Evolutionary conservation across 2,329 filamentous ascomycete genomes (phyloP).

Genomic region (Orbilia quercus): DNA sequence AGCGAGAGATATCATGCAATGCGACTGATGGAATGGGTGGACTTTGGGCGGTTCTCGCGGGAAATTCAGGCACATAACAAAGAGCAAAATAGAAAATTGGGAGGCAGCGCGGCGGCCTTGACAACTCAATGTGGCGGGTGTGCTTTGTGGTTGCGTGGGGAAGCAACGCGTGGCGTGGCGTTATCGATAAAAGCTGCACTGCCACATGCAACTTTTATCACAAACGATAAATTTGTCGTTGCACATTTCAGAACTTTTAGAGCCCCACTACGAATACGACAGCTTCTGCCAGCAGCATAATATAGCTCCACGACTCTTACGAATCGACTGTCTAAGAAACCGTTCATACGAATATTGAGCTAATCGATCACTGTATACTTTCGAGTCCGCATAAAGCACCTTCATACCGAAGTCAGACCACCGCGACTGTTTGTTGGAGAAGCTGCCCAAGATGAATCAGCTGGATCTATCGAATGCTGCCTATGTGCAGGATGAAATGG

Average conservation of each 20-base stretch:
- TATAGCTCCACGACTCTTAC: conserved; percentile 18
- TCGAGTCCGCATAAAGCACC: neutral
- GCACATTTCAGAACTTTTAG: conserved; percentile 36
- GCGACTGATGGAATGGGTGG: conserved; percentile 1
- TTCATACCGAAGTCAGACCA: conserved; percentile 20
- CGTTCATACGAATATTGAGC: conserved; percentile 15
- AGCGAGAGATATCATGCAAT: conserved; percentile 2
- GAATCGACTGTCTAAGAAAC: conserved; percentile 1
- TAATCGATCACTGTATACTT: neutral
- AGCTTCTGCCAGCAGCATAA: conserved; percentile 4
- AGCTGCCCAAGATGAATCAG: conserved; percentile 45
- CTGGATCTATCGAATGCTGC: conserved; percentile 65
- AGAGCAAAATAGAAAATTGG: conserved; percentile 29
- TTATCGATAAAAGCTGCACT: conserved; percentile 54
- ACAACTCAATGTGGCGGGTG: conserved; percentile 18
- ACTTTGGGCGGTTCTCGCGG: conserved; percentile 15
- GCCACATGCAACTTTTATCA: conserved; percentile 34
- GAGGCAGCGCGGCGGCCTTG: conserved; percentile 24
- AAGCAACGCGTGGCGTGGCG: neutral
- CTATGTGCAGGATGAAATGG: conserved; percentile 96
- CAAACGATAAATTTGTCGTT: conserved; percentile 47
- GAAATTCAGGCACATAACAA: conserved; percentile 20
- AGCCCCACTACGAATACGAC: conserved; percentile 49
- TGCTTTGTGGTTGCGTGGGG: neutral
- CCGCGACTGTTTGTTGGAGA: conserved; percentile 29